Evolutionary conservation across 345 rosid species (phyloP), one percentile per base, ranked within the genome.

Genomic region (Turritis glabra): DNA sequence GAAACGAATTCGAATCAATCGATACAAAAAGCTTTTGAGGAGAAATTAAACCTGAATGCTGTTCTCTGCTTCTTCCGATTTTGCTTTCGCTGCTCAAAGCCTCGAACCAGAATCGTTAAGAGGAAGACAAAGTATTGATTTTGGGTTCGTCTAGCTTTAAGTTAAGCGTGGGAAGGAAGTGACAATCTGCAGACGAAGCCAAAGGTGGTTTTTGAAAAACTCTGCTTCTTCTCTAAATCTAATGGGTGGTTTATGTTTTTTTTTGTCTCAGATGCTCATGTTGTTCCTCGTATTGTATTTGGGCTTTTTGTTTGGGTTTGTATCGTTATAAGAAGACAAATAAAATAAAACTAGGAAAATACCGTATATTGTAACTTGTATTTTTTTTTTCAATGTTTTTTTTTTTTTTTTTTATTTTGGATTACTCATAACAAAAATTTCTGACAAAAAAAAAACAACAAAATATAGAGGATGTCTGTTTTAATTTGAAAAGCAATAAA

Each of bases 1-100:
- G 13, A 2, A 56, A 18, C 11, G 18, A 5, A 40, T 25, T 50
- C 17, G 3, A 21, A 26, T 33, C 3, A 35, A 61, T 8, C 62
- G 12, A 37, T 33, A 8, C 38, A 1, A 23, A 56, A 70, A 8
- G 37, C 6, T 43, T 4, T 17, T 4, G 11, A 44, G 44, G 14
- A 52, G 76, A 72, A 18, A 27, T 22, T 7, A 21, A 66, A 75
- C 79, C 79, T 75, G 47, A 19, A 75, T 29, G 38, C 12, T 47
- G 33, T 57, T 47, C 44, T 54, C 44, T 67, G 37, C 62, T 67
- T 67, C 55, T 50, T 40, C n/a, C 10, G 56, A 68, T 3, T 22
- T 59, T 47, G 15, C 18, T 66, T 57, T 38, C 67, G 47, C 52
- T 46, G 29, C 27, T 54, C 15, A 15, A 62, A 72, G 40, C n/a